Evolutionary conservation across 139 green algal genomes (phyloP).

Genomic region (Astrephomene gubernaculifera): DNA sequence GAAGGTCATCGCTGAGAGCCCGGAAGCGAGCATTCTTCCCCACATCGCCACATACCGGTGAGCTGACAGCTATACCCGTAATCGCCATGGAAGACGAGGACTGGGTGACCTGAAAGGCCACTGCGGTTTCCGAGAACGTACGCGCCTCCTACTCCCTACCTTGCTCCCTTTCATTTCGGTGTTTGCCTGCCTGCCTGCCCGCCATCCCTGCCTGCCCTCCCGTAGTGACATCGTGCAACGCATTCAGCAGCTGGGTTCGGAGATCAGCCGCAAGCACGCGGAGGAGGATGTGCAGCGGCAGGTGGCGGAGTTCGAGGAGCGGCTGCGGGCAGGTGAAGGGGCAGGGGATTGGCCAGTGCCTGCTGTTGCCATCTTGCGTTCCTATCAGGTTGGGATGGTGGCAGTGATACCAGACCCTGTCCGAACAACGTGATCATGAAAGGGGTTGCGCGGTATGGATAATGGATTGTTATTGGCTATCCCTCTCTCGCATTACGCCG

Average conservation of each 20-base stretch:
- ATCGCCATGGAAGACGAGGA: too few species aligned
- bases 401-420: not conserved
- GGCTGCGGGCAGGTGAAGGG: slow-evolving; percentile 8
- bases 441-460: too few species aligned
- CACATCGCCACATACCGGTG: slow-evolving; percentile 38
- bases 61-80: not conserved
- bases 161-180: too few species aligned
- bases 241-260: not conserved
- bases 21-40: slow-evolving; percentile 30
- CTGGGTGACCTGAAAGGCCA: too few species aligned
- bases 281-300: slow-evolving; percentile 21
- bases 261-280: slow-evolving; percentile 16
- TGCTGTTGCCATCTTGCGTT: not conserved
- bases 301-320: slow-evolving; percentile 17
- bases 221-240: slow-evolving; percentile 9
- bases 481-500: too few species aligned
- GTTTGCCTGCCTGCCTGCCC: too few species aligned
- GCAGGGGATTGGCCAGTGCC: not conserved
- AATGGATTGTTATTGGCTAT: too few species aligned
- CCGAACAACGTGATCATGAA: too few species aligned
- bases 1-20: slow-evolving; percentile 27
- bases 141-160: too few species aligned
- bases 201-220: not conserved
- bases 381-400: not conserved
- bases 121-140: too few species aligned